phyloP scores from a whole-genome alignment of 1,284 basidiomycete species.

The Sanghuangporus weigelae region DNA sequence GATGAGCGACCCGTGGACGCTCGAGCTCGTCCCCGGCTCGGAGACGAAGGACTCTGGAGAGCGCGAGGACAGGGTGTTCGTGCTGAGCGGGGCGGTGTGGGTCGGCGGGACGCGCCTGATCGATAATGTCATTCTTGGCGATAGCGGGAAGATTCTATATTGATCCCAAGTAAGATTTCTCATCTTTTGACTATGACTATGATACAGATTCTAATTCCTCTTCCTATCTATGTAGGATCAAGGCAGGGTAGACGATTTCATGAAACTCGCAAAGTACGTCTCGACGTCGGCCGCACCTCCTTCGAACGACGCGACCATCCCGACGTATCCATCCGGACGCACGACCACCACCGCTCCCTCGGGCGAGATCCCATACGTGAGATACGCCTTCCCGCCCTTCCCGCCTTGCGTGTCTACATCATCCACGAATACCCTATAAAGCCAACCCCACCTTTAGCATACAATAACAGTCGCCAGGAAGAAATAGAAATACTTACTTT shows the following conservation, averaged over 20 bases:
- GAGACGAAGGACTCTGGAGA: constrained; percentile 22
- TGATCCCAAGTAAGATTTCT: not conserved
- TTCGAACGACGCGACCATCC: constrained; percentile 48
- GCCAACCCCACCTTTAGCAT: not conserved
- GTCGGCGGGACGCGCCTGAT: constrained; percentile 88
- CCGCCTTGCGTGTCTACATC: constrained; percentile 34
- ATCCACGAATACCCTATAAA: constrained; percentile 44
- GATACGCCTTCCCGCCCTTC: constrained; percentile 44
- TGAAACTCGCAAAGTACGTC: constrained; percentile 46
- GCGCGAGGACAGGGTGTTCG: constrained; percentile 42
- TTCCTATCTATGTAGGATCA: not conserved
- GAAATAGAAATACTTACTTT: constrained; percentile 35
- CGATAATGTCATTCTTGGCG: constrained; percentile 84
- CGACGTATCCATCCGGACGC: constrained; percentile 73
- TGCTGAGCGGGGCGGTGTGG: constrained; percentile 88
- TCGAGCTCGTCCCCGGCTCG: constrained; percentile 50
- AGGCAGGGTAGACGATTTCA: constrained; percentile 16
- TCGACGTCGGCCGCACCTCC: constrained; percentile 33
- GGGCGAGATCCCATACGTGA: constrained; percentile 52
- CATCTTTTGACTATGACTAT: not conserved
- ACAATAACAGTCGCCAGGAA: not conserved
- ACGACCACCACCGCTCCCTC: constrained; percentile 61
- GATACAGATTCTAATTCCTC: not conserved
- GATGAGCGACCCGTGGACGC: constrained; percentile 78
- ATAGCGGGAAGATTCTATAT: constrained; percentile 25